Base-by-base conservation (phyloP, 495 filamentous ascomycete species). In the Cercophora samala region DNA sequence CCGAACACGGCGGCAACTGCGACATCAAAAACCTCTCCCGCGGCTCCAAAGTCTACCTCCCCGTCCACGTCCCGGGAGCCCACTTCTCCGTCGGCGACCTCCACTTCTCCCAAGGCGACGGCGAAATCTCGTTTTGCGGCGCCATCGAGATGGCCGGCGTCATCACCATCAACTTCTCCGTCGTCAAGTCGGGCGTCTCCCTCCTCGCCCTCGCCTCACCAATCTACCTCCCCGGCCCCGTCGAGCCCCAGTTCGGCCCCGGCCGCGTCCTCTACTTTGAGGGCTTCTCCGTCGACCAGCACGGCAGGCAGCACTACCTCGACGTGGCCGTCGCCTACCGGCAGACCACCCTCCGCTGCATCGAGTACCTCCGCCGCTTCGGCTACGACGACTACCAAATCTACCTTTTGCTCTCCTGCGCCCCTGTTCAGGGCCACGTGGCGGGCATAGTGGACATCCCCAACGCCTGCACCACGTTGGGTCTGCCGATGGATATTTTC, bases 91-190 rank as follows among this genome's bases (percentile, higher is more conserved):
- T 98, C 11, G 94, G 93, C 18, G 93, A 97, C 75, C 79, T 97
- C 23, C 93, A 97, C 75, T 97, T 96, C 80, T 91, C 87, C 0
- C 88, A 97, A 76, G 92, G 93, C 23, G 93, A 96, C 74, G 94
- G 94, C 4, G 94, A 98, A 76, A 97, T 98, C 62, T 92, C 89
- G 0, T 97, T 98, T 79, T 98, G 94, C 72, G 94, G 94, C 17
- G 94, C 93, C 11, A 98, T 98, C 67, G 94, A 98, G 75, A 98
- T 98, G 92, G 91, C 93, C 0, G 94, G 94, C 21, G 79, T 93
- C 18, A 96, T 98, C 68, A 98, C 94, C 3, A 81, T 97, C 72
- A 97, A 96, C 74, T 91, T 96, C 82, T 88, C 84, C 58, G 88
- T 98, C 13, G 88, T 98, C 82, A 95, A 95, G 78, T 84, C 89